A percentile compares a stretch with the other conserved stretches of the same genome.
These are phyloP conservation scores for Trichosanthes cucumerina DNA, from an alignment of 306 rosid genomes.

Conservation along the genomic window DNA sequence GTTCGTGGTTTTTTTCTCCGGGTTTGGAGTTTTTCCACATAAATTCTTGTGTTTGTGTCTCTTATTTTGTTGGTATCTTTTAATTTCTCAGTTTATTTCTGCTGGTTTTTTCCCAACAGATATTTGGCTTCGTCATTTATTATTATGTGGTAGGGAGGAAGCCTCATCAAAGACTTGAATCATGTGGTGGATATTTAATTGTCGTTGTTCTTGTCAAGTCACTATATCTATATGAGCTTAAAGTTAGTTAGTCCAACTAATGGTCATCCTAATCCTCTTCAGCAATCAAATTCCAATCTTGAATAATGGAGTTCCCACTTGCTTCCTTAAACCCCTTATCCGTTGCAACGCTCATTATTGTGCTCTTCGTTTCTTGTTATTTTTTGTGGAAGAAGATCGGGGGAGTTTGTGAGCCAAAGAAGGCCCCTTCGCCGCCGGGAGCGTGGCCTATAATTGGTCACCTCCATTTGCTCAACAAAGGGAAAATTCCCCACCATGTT, in stretches of 20 bases:
- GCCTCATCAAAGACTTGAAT: not conserved
- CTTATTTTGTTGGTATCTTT: too few relatives aligned
- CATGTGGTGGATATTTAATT: not conserved
- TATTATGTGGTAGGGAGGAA: not conserved
- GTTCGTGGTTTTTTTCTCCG: too few relatives aligned
- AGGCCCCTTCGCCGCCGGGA: conserved; percentile 9
- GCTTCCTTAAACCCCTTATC: not conserved
- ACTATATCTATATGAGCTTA: not conserved
- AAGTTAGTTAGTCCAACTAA: not conserved
- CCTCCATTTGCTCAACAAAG: conserved; percentile 12
- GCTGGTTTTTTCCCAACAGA: too few relatives aligned
- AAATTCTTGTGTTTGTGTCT: too few relatives aligned
- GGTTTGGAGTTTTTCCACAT: too few relatives aligned
- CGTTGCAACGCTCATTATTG: not conserved
- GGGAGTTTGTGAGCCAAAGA: not conserved
- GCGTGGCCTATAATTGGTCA: conserved; percentile 25
- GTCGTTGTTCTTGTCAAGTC: not conserved
- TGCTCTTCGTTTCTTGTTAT: not conserved
- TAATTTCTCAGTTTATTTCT: too few relatives aligned
- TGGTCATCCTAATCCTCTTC: not conserved
- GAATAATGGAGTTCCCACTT: not conserved
- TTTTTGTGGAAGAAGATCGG: not conserved
- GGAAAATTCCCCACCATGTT: conserved; percentile 8
- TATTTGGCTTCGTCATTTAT: not conserved
- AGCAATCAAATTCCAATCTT: not conserved